Evolutionary conservation across 1,284 basidiomycete species (phyloP), one percentile per base, ranked within the genome.

Genomic region (Stygiomarasmius scandens): DNA sequence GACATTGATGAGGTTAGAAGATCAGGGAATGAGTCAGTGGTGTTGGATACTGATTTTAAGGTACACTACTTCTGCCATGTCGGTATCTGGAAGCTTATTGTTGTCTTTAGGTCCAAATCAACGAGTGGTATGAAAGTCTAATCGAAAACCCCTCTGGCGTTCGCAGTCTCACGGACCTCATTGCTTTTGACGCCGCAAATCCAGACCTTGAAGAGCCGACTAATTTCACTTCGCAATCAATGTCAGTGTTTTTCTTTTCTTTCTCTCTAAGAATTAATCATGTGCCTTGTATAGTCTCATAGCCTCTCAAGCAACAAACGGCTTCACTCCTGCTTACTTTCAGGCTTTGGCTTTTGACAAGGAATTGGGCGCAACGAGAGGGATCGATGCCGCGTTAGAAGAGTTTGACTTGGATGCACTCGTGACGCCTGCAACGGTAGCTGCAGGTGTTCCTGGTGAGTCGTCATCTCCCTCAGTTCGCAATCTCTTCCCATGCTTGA

Each of bases 371-470:
- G 73, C 70, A 3, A 81, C 78, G 4, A 67, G 75, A 20, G 85
- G 85, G 1, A 88, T 88, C 43, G 85, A 87, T 61, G 83, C 79
- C n/a, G 80, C 78, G 0, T 66, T 88, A 25, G 68, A 81, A 55
- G 63, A 65, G 50, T 73, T 80, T 63, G 74, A 81, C 0, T 71
- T 87, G 0, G 84, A 88, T 61, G 86, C 85, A 0, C 71, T 88
- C 10, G 71, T 87, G 6, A 71, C 86, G 12, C 86, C 85, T 2
- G 75, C 82, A 1, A 70, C 75, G n/a, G n/a, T n/a, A n/a, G n/a
- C n/a, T n/a, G n/a, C n/a, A n/a, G n/a, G n/a, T n/a, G n/a, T n/a
- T n/a, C n/a, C n/a, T n/a, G n/a, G n/a, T n/a, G n/a, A n/a, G n/a
- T n/a, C n/a, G n/a, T n/a, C n/a, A n/a, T n/a, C n/a, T n/a, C n/a